Evolutionary conservation across 2,329 filamentous ascomycete genomes (phyloP), one percentile per base, ranked within the genome.

Genomic region (Sclerotinia glacialis): DNA sequence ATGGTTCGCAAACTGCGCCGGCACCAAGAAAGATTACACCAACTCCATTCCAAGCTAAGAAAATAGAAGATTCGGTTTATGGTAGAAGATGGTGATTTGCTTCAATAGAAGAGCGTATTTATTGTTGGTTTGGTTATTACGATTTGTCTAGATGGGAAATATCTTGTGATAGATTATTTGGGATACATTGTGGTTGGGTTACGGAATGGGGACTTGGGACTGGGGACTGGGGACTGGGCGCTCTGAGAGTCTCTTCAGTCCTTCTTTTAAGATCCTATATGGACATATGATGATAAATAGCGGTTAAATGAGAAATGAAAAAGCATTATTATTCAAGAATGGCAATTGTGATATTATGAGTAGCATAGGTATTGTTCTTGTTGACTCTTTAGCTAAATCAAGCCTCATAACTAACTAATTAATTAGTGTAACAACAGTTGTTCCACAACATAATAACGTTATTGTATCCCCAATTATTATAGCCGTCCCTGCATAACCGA

Each of bases 21-120:
- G 66, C 63, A 21, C 54, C 70, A 8, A 66, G 68, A 26, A 72
- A 69, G 66, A 66, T 68, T 40, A 71, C 70, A 6, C 71, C 72
- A 11, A 71, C 70, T 6, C 28, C 49, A 23, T 69, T 61, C 21
- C 52, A 65, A 31, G 58, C 64, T 7, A 58, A 46, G 52, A 49
- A 67, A 14, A 58, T 53, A 44, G 75, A 76, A 63, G 71, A 76
- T 70, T 66, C 50, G 34, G 67, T 77, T n/a, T 77, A 74, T 71
- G 73, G 74, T 55, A 71, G 74, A 68, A 60, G 74, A 61, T 77
- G 75, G 74, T 76, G 55, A 66, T 34, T 8, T 40, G n/a, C 11
- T 59, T 34, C 21, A 18, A 14, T 12, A 34, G 2, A 11, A 9
- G 26, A 12, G 6, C 34, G 23, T 4, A 21, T 26, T 49, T 12